phyloP scores from a whole-genome alignment of 2,329 filamentous ascomycete genomes.

The Diplodia corticola region DNA sequence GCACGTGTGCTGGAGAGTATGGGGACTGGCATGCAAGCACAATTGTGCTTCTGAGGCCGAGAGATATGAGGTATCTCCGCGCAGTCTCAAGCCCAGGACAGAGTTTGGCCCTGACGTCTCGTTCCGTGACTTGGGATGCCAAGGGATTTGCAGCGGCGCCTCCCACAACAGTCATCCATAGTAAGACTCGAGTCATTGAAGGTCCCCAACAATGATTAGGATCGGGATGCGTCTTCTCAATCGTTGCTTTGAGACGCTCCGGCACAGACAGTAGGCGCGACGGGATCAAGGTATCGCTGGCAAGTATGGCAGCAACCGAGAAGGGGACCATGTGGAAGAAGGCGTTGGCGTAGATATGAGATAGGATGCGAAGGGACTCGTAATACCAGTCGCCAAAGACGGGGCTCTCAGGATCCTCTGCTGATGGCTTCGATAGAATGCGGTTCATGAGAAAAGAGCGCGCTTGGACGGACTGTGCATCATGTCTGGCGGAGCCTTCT shows the following conservation, averaged over 20 bases:
- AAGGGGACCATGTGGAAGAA: slow-evolving; percentile 5
- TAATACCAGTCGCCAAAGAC: slow-evolving; percentile 14
- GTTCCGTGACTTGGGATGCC: not conserved
- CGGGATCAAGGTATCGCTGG: not conserved
- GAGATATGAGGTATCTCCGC: slow-evolving; percentile 10
- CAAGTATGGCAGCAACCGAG: slow-evolving; percentile 6
- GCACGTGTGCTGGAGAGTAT: slow-evolving; percentile 5
- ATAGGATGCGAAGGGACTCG: not conserved
- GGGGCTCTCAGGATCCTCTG: slow-evolving; percentile 1
- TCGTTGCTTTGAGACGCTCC: not conserved
- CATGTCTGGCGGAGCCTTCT: not conserved
- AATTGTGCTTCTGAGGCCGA: slow-evolving; percentile 2
- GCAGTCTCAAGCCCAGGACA: slow-evolving; percentile 1
- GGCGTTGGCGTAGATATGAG: slow-evolving; percentile 8
- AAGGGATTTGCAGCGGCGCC: slow-evolving; percentile 6
- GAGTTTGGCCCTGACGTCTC: not conserved
- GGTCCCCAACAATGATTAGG: slow-evolving; percentile 4
- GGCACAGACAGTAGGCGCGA: not conserved
- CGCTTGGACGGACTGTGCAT: not conserved
- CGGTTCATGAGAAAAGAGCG: not conserved
- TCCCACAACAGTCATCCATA: slow-evolving; percentile 1
- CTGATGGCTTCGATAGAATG: not conserved
- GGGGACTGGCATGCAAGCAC: slow-evolving; percentile 7
- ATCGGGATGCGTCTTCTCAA: slow-evolving; percentile 9
- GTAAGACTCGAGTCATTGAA: slow-evolving; percentile 7